phyloP scores from a whole-genome alignment of 495 filamentous ascomycete species.

The Cudoniella acicularis region DNA sequence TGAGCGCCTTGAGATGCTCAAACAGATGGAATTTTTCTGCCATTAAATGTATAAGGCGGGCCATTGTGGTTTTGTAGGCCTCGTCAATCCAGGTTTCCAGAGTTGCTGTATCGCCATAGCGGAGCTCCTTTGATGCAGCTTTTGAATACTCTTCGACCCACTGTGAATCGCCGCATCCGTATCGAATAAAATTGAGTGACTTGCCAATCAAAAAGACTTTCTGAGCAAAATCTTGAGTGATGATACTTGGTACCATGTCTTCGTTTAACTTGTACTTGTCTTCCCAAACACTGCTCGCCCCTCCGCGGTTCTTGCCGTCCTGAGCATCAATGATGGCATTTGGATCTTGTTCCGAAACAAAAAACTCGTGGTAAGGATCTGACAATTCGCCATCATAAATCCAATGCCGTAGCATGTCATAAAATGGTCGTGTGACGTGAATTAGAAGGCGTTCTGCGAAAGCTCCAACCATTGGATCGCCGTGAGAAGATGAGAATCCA shows the following conservation, averaged over 20 bases:
- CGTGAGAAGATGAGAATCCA: slow-evolving; percentile 86
- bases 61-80: slow-evolving; percentile 97
- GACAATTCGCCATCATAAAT: slow-evolving; percentile 97
- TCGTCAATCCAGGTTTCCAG: slow-evolving; percentile 92
- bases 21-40: slow-evolving; percentile 88
- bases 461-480: slow-evolving; percentile 88
- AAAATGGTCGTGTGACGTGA: slow-evolving; percentile 95
- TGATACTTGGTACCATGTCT: slow-evolving; percentile 86
- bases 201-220: slow-evolving; percentile 98
- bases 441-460: slow-evolving; percentile 90
- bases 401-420: slow-evolving; percentile 94
- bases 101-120: slow-evolving; percentile 90
- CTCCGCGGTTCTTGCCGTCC: slow-evolving; percentile 57
- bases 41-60: slow-evolving; percentile 91
- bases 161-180: slow-evolving; percentile 85
- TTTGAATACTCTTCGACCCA: slow-evolving; percentile 99
- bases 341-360: slow-evolving; percentile 75
- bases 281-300: slow-evolving; percentile 91
- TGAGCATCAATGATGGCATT: slow-evolving; percentile 38
- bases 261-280: slow-evolving; percentile 90
- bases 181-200: slow-evolving; percentile 95
- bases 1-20: slow-evolving; percentile 86
- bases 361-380: slow-evolving; percentile 95
- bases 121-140: slow-evolving; percentile 83
- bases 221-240: slow-evolving; percentile 85